Conservation (phyloP, 441 rosid genomes). For the Kokia cookei region DNA sequence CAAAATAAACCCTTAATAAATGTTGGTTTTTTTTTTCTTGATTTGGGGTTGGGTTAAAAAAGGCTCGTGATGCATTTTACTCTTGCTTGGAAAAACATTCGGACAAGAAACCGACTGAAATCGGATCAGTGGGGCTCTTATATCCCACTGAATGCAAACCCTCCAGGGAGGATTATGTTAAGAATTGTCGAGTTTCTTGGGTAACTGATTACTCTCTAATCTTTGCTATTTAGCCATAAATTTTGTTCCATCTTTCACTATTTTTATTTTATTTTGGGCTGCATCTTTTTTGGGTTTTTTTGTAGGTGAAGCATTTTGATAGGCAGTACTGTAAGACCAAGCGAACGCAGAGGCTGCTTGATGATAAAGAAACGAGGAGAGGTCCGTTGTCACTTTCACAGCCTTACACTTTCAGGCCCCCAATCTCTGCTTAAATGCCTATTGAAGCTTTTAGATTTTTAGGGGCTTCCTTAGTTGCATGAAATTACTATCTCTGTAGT, state of each 20-base stretch:
- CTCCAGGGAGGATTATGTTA: conserved; percentile 43
- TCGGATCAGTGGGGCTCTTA: conserved; percentile 63
- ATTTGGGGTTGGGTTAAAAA: neutral
- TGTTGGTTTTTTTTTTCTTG: neutral
- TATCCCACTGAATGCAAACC: conserved; percentile 64
- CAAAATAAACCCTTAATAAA: neutral
- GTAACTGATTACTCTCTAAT: conserved; percentile 18
- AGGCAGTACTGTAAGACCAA: conserved; percentile 53
- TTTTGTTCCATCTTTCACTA: neutral
- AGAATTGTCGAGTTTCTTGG: conserved; percentile 69
- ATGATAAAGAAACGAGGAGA: conserved; percentile 57
- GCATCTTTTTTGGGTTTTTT: neutral
- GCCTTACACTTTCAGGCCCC: conserved; percentile 65
- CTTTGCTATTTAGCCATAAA: no score
- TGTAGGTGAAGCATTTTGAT: conserved; percentile 77
- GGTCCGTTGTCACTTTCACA: conserved; percentile 79
- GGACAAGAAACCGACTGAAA: conserved; percentile 59
- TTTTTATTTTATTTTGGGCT: conserved; percentile 5
- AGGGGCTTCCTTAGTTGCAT: neutral
- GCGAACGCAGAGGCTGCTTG: conserved; percentile 54
- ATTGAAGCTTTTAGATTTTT: neutral
- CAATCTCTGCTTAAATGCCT: conserved; percentile 14
- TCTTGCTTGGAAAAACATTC: conserved; percentile 62
- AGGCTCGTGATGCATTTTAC: conserved; percentile 77
- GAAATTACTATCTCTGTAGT: neutral